Percentiles rank a stretch among this genome's conserved stretches.
Evolutionary conservation across 2,329 filamentous ascomycete genomes (phyloP).

Genomic region (Fusarium penzigii): DNA sequence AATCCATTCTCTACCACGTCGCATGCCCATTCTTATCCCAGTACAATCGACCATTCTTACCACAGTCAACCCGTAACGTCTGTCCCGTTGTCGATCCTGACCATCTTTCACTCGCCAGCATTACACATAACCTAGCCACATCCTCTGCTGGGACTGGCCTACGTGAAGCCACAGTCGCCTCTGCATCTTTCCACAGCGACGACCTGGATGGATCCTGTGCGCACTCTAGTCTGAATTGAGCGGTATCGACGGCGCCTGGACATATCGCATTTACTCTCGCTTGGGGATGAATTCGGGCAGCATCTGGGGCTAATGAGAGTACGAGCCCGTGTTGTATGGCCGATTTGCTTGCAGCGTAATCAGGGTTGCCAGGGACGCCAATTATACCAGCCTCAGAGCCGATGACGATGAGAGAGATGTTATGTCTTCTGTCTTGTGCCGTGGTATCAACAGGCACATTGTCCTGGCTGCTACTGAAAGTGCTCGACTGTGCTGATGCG

Average conservation of each 20-base stretch:
- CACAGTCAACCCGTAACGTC: not conserved
- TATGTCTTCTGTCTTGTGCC: not conserved
- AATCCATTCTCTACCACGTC: no score
- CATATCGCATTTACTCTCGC: conserved; percentile 3
- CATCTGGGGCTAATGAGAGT: conserved; percentile 1
- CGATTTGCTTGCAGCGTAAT: conserved; percentile 4
- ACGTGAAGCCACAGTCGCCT: conserved; percentile 1
- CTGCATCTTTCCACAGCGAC: not conserved
- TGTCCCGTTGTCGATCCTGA: conserved; percentile 1
- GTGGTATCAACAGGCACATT: no score
- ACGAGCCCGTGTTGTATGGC: conserved; percentile 2
- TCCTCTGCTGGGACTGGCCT: not conserved
- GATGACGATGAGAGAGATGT: conserved; percentile 1
- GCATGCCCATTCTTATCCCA: not conserved
- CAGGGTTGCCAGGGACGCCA: conserved; percentile 1
- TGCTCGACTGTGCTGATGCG: not conserved
- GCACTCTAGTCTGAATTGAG: not conserved
- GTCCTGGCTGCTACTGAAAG: no score
- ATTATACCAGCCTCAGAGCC: conserved; percentile 2
- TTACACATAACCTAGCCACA: not conserved
- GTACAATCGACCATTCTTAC: conserved; percentile 1
- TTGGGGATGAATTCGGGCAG: not conserved
- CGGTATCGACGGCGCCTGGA: conserved; percentile 1
- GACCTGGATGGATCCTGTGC: not conserved
- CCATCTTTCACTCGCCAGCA: conserved; percentile 1